phyloP scores from a whole-genome alignment of 179 eudicot genomes.

The Camellia oleifera region DNA sequence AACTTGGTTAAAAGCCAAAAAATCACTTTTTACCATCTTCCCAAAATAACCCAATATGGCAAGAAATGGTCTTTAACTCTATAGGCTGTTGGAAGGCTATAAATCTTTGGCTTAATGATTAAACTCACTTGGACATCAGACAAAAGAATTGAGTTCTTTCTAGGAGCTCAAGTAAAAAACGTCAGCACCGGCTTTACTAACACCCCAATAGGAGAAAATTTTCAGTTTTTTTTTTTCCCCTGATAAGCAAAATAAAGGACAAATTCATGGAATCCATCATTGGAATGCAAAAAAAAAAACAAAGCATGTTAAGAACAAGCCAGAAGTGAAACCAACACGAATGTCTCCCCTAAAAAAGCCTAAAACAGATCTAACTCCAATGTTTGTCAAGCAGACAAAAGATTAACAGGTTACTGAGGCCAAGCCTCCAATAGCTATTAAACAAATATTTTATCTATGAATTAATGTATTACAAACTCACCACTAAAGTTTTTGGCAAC shows the following conservation, averaged over 20 bases:
- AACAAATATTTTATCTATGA: background rate
- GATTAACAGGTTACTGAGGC: background rate
- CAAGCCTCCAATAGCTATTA: background rate
- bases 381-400: background rate
- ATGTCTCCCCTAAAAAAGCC: background rate
- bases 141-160: background rate
- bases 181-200: background rate
- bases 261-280: background rate
- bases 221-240: background rate
- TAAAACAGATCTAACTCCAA: background rate
- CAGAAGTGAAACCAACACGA: background rate
- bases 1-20: too few species aligned
- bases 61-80: too few species aligned
- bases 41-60: too few species aligned
- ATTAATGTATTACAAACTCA: background rate
- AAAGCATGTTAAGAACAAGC: background rate
- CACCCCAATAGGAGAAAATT: background rate
- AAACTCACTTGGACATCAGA: background rate
- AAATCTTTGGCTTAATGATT: background rate
- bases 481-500: background rate
- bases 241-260: too few species aligned
- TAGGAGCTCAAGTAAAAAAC: background rate
- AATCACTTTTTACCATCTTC: too few species aligned
- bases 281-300: background rate
- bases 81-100: too few species aligned